A percentile compares a stretch with the other conserved stretches of the same genome.
Conservation (phyloP, 2,329 filamentous ascomycete genomes). For the Ophiocordyceps unilateralis region DNA sequence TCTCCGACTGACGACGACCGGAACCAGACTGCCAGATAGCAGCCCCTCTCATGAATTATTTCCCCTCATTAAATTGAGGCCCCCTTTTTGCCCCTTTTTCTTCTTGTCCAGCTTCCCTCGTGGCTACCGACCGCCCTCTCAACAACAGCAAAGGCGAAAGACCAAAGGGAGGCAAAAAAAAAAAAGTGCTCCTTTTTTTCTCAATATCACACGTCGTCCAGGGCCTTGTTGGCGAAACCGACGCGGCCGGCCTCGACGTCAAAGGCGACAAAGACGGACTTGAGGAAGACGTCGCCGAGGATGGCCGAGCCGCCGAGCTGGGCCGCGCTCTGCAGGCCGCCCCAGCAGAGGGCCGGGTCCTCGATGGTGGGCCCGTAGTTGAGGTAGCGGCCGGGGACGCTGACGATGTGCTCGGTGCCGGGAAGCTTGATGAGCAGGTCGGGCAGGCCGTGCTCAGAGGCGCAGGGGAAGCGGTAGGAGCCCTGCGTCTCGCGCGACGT, state of each 20-base stretch:
- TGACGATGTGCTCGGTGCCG: conserved; percentile 28
- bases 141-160: too few species aligned
- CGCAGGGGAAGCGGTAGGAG: conserved; percentile 41
- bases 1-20: too few species aligned
- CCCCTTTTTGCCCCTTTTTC: too few species aligned
- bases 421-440: conserved; percentile 37
- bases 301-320: conserved; percentile 35
- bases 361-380: conserved; percentile 34
- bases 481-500: conserved; percentile 33
- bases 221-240: conserved; percentile 27
- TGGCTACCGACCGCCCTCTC: too few species aligned
- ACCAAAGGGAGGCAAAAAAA: too few species aligned
- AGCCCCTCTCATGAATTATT: too few species aligned
- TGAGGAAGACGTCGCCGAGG: conserved; percentile 65
- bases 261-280: conserved; percentile 60
- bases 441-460: conserved; percentile 33
- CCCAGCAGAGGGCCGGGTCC: conserved; percentile 45
- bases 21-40: too few species aligned
- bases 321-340: conserved; percentile 49
- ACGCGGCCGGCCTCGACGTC: conserved; percentile 27
- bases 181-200: too few species aligned
- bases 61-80: too few species aligned
- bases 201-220: conserved; percentile 9
- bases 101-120: too few species aligned
- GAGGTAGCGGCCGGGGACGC: conserved; percentile 35